Evolutionary conservation across 2,329 filamentous ascomycete genomes (phyloP).

Genomic region (Ascochyta fabae): DNA sequence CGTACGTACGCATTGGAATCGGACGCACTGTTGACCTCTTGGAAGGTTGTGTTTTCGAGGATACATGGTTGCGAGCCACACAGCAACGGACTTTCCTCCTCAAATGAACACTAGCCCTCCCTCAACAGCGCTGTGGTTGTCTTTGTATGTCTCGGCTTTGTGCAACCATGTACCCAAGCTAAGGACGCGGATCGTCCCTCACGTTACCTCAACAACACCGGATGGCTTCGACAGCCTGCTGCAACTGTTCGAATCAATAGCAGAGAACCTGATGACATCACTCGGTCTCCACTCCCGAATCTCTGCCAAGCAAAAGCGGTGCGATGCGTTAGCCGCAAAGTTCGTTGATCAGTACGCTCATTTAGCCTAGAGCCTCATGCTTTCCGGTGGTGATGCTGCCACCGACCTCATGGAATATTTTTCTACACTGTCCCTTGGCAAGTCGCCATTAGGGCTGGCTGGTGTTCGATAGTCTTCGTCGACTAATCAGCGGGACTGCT

Average conservation of each 20-base stretch:
- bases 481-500: too few species aligned
- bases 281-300: neutral
- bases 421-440: neutral
- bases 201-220: too few species aligned
- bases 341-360: neutral
- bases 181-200: too few species aligned
- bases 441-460: neutral
- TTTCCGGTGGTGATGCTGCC: neutral
- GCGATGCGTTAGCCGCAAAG: slow-evolving; percentile 2
- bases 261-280: neutral
- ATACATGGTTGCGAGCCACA: neutral
- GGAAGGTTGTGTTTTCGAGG: neutral
- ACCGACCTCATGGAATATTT: neutral
- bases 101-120: neutral
- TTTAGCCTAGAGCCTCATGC: neutral
- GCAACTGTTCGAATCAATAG: too few species aligned
- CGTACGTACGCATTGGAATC: neutral
- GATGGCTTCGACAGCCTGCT: too few species aligned
- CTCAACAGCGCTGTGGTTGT: too few species aligned
- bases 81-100: neutral
- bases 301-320: neutral
- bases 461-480: too few species aligned
- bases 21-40: neutral
- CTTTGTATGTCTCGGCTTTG: too few species aligned
- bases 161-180: too few species aligned